Percentiles rank a stretch among this genome's conserved stretches.
phyloP scores from a whole-genome alignment of 2,329 filamentous ascomycete species.

The Sclerotiophoma versabilis region DNA sequence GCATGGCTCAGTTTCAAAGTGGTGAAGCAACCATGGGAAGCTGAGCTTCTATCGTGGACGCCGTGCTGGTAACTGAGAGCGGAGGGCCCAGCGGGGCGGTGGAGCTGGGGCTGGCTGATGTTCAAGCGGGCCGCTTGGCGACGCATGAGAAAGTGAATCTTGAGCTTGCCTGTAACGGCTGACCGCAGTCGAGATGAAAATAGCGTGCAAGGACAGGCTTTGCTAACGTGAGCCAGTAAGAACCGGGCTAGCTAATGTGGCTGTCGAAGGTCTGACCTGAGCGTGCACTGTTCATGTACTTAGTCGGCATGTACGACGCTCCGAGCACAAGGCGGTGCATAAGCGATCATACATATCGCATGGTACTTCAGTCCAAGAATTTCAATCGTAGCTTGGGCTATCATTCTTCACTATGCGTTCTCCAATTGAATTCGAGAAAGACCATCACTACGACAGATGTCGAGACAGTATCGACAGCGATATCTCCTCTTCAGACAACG shows the following conservation, averaged over 20 bases:
- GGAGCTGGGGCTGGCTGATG: conserved; percentile 21
- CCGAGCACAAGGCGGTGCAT: conserved; percentile 25
- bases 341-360: conserved; percentile 20
- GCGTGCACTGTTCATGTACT: conserved; percentile 11
- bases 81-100: conserved; percentile 4
- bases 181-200: conserved; percentile 28
- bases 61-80: neutral
- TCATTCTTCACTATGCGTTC: conserved; percentile 27
- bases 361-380: conserved; percentile 23
- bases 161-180: conserved; percentile 19
- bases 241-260: conserved; percentile 13
- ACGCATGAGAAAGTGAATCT: conserved; percentile 14
- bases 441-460: conserved; percentile 27
- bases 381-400: conserved; percentile 5
- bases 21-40: neutral
- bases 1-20: neutral
- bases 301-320: conserved; percentile 23
- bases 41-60: neutral
- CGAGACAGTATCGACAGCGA: conserved; percentile 34
- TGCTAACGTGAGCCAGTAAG: conserved; percentile 8
- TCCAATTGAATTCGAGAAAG: conserved; percentile 35
- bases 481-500: conserved; percentile 23
- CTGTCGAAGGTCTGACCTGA: conserved; percentile 12
- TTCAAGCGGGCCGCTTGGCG: conserved; percentile 22
- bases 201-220: conserved; percentile 19